Evolutionary conservation across 257 asterid species (phyloP).

Genomic region (Craterostigma plantagineum): DNA sequence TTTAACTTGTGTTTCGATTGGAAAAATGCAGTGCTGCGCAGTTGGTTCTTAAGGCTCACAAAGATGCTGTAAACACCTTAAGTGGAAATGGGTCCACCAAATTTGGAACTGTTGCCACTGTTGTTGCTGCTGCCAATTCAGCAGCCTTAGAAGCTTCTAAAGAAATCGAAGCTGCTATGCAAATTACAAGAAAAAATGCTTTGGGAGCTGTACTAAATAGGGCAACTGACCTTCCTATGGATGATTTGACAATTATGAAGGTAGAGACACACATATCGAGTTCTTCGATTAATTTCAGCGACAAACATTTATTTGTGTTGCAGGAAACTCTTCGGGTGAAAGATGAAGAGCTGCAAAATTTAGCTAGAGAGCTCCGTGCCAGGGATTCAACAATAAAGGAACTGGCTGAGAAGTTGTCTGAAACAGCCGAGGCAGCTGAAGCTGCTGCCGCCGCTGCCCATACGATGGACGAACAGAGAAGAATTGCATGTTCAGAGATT

Average conservation of each 20-base stretch:
- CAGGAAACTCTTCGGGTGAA: slow-evolving; percentile 94
- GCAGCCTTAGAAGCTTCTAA: slow-evolving; percentile 91
- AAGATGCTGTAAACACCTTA: slow-evolving; percentile 91
- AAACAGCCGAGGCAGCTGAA: slow-evolving; percentile 94
- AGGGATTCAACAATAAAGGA: slow-evolving; percentile 80
- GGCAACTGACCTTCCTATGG: slow-evolving; percentile 75
- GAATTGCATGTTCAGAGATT: slow-evolving; percentile 68
- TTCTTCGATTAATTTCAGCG: neutral
- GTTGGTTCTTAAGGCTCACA: slow-evolving; percentile 86
- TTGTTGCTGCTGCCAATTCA: slow-evolving; percentile 96
- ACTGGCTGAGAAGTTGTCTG: slow-evolving; percentile 74
- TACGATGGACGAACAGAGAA: slow-evolving; percentile 83
- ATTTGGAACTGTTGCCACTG: slow-evolving; percentile 94
- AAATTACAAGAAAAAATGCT: slow-evolving; percentile 80
- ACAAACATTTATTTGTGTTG: slow-evolving; percentile 10
- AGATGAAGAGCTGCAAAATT: slow-evolving; percentile 94
- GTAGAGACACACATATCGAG: slow-evolving; percentile 18
- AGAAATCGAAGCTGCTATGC: slow-evolving; percentile 96
- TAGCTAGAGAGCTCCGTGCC: slow-evolving; percentile 83
- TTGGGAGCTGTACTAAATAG: slow-evolving; percentile 69
- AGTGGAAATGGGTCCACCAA: slow-evolving; percentile 91
- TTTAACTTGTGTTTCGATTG: neutral
- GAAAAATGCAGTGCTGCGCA: slow-evolving; percentile 66
- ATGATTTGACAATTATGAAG: slow-evolving; percentile 92
- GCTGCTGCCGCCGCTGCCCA: slow-evolving; percentile 97